A percentile compares a stretch with the other conserved stretches of the same genome.
phyloP scores from a whole-genome alignment of 2,329 filamentous ascomycete species.

The Sphaerulina populicola region DNA sequence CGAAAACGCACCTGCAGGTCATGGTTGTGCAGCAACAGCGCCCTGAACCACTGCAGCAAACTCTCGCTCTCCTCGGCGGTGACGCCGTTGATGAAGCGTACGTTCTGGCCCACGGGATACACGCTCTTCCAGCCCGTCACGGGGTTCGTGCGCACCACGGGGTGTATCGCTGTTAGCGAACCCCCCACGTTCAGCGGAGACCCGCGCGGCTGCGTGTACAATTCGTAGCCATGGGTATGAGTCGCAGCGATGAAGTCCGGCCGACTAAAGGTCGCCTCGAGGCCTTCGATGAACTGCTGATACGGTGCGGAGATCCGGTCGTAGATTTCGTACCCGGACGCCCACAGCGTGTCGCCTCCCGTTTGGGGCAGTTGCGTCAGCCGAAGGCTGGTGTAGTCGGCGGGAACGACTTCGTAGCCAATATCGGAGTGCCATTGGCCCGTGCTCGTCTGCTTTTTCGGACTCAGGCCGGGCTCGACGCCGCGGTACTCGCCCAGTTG shows the following conservation, averaged over 20 bases:
- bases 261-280: constrained; percentile 45
- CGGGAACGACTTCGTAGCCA: constrained; percentile 54
- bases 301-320: constrained; percentile 52
- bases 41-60: constrained; percentile 19
- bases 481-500: constrained; percentile 29
- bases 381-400: constrained; percentile 55
- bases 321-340: constrained; percentile 58
- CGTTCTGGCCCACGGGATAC: constrained; percentile 52
- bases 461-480: constrained; percentile 14
- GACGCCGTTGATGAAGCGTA: constrained; percentile 47
- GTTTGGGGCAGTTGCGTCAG: constrained; percentile 49
- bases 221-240: constrained; percentile 8
- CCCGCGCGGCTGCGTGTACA: constrained; percentile 18
- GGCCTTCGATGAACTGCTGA: constrained; percentile 50
- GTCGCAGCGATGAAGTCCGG: constrained; percentile 28
- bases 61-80: constrained; percentile 22
- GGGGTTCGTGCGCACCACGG: constrained; percentile 51
- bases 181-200: constrained; percentile 20
- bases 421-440: constrained; percentile 50
- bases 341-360: constrained; percentile 55
- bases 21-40: constrained; percentile 42
- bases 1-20: constrained; percentile 44
- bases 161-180: constrained; percentile 33
- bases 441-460: constrained; percentile 19
- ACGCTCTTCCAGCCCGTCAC: constrained; percentile 57